phyloP scores from a whole-genome alignment of 148 eudicot genomes.

The Rheum nobile region DNA sequence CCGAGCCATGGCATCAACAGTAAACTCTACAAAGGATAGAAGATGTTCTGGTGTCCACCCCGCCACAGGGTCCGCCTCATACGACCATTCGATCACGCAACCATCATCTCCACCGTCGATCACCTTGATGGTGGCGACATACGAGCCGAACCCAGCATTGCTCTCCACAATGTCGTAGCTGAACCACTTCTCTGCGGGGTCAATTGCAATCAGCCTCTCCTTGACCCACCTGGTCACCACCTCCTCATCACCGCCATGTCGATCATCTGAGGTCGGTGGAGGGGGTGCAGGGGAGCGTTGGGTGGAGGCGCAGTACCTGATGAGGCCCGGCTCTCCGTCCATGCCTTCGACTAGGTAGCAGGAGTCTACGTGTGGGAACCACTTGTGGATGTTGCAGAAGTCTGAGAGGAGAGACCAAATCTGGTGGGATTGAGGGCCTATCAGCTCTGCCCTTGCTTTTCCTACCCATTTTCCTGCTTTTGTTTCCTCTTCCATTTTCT shows the following conservation, averaged over 20 bases:
- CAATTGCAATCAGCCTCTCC: background rate
- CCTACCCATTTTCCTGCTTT: background rate
- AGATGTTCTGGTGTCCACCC: slow-evolving; percentile 18
- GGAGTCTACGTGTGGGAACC: background rate
- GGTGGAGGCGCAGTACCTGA: background rate
- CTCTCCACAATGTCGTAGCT: slow-evolving; percentile 26
- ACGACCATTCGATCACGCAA: slow-evolving; percentile 31
- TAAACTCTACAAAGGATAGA: slow-evolving; percentile 1
- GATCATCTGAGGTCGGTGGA: too few species aligned
- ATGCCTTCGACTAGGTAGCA: background rate
- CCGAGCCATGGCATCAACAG: slow-evolving; percentile 17
- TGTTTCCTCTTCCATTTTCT: background rate
- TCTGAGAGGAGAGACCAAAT: background rate
- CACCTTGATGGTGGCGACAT: slow-evolving; percentile 21
- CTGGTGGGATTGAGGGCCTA: background rate
- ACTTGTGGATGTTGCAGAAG: background rate
- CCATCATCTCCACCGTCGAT: slow-evolving; percentile 7
- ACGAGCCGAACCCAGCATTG: slow-evolving; percentile 22
- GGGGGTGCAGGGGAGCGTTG: too few species aligned
- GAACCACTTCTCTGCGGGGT: slow-evolving; percentile 10
- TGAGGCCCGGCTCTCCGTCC: background rate
- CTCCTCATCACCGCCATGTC: background rate
- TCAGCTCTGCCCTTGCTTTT: background rate
- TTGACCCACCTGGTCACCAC: slow-evolving; percentile 18
- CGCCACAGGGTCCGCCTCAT: slow-evolving; percentile 30